Evolutionary conservation across 805 yeast genomes (phyloP).

Genomic region (Pichia kluyveri): DNA sequence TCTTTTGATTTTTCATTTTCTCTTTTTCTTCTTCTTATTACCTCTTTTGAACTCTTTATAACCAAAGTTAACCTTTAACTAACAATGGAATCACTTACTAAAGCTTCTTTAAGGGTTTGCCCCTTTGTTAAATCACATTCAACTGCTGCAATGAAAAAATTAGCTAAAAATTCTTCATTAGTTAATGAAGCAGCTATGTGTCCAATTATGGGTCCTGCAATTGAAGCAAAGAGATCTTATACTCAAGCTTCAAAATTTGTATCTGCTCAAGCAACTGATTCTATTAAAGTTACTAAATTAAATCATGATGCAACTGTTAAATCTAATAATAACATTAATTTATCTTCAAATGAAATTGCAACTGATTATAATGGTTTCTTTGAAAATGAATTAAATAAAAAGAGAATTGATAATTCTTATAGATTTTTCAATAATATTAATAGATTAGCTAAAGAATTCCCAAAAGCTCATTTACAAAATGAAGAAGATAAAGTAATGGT

Average conservation of each 20-base stretch:
- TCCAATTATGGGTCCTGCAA: slow-evolving; percentile 87
- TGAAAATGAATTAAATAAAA: slow-evolving; percentile 55
- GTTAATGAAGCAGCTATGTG: slow-evolving; percentile 59
- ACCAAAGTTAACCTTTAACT: neutral
- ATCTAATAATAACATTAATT: slow-evolving; percentile 11
- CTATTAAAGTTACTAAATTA: slow-evolving; percentile 20
- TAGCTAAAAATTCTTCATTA: slow-evolving; percentile 39
- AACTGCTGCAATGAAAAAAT: slow-evolving; percentile 47
- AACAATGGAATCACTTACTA: slow-evolving; percentile 69
- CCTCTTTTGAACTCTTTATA: no score
- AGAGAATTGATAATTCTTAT: slow-evolving; percentile 84
- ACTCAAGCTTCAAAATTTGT: slow-evolving; percentile 38
- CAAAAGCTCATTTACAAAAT: slow-evolving; percentile 74
- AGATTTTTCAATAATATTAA: slow-evolving; percentile 96
- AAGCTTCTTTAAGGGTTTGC: slow-evolving; percentile 69
- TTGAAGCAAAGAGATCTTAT: slow-evolving; percentile 35
- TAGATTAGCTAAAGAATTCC: slow-evolving; percentile 89
- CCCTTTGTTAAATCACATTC: slow-evolving; percentile 66
- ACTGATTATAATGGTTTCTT: slow-evolving; percentile 72
- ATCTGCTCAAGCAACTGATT: slow-evolving; percentile 36
- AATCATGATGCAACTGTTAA: slow-evolving; percentile 27
- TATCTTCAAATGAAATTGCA: slow-evolving; percentile 37
- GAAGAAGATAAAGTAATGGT: slow-evolving; percentile 87
- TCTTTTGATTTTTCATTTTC: neutral
- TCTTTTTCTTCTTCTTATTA: neutral